Base-by-base conservation (phyloP, 2,329 filamentous ascomycete species). In the Neofusicoccum ribis region DNA sequence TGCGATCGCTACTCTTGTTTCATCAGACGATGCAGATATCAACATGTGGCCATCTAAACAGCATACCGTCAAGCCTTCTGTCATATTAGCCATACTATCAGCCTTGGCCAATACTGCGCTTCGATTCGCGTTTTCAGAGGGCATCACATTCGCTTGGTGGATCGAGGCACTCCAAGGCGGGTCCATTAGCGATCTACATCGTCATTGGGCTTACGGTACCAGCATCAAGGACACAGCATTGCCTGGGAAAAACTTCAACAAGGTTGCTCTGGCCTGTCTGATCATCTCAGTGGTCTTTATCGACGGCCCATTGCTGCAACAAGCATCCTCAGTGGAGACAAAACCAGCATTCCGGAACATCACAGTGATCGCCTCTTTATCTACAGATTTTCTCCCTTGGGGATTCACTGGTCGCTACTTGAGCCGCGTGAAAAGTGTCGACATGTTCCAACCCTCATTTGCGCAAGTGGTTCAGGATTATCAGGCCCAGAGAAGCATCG, bases 291-390 rank as follows among this genome's bases (percentile, higher is more conserved):
- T 51, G 1, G 36, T 62, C 2, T 20, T 27, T 2, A 23, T 62
- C 12, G 59, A 62, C 12, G 59, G 59, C 2, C 59, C 59, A 4
- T 17, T 62, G 2, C 44, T 62, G 15, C 59, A 62, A 20, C 59
- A 20, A 11, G n/a, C 59, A 5, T 50, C 59, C 5, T n/a, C 12
- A 0, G 59, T 62, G 2, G 11, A 17, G 1, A 50, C 59, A 2
- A 41, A 4, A 12, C 20, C 3, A 9, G 8, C 37, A 2, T 7
- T 15, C 0, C 44, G 36, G 9, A 62, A 47, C 8, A 41, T 34
- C n/a, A 37, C 36, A 3, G 17, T 49, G 12, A 31, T 23, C 1
- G 17, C 43, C 2, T 11, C 27, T 1, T 15, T 62, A 3, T 49
- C 34, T 5, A 9, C 43, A 5, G 34, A 39, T 2, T n/a, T 14